Base-by-base conservation (phyloP, 345 rosid genomes). In the rapeseed (Brassica napus) region DNA sequence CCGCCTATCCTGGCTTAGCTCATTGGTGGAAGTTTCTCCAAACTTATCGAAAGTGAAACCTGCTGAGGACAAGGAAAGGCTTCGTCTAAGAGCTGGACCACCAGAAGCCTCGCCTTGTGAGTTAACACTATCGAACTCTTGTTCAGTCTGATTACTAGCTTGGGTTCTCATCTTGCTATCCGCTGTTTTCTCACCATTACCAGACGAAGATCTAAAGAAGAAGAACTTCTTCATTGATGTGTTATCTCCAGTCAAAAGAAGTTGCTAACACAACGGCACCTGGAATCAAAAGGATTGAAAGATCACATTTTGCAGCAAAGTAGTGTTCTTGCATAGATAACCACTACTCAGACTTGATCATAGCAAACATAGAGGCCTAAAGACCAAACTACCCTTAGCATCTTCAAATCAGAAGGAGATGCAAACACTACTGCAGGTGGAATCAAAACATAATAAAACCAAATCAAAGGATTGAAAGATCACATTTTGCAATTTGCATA, bases 201-300 rank as follows among this genome's bases (percentile, higher is more conserved):
- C 86, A 49, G 93, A 69, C 24, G 89, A 88, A 49, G 94, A 88
- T 77, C 84, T 87, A 74, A 94, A 92, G 82, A 82, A 92, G 86
- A 94, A 94, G 42, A 94, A 82, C 79, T 91, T 93, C 91, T 91
- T 95, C 99, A 95, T 95, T 78, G 77, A 39, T 70, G 58, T 68
- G 3, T 1, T 78, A 0, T 72, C 86, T 79, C 68, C 76, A 70
- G 58, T 69, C 75, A 81, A 26, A 73, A 66, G 57, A 73, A 23
- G 78, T 79, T 77, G 77, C 77, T 65, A 60, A 57, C 80, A 72
- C 85, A 73, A 76, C 59, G 42, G 42, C 73, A 84, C 83, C 94
- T 87, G 88, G 8, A 85, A 47, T 55, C 67, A 73, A 64, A 44
- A 69, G 72, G 69, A 77, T 42, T 14, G 68, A 65, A 77, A 79